Base-by-base conservation (phyloP, 2,329 filamentous ascomycete species). In the Phialemonium atrogriseum region DNA sequence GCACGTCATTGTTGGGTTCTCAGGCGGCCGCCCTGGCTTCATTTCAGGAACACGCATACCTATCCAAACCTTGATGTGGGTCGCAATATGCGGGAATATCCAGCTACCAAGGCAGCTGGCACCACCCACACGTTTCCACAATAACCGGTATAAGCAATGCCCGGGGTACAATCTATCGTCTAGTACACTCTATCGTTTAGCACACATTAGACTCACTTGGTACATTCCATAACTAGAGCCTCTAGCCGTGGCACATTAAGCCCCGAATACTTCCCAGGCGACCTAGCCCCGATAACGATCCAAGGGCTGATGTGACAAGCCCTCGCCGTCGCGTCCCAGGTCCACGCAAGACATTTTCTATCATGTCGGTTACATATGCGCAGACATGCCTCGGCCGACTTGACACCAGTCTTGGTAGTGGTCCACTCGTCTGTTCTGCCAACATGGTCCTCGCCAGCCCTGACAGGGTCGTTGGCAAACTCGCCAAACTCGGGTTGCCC, bases 381-480 rank as follows among this genome's bases (percentile, higher is more conserved):
- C 30, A 34, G 16, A 25, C 45, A 48, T 1, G 27, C 31, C 21
- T 39, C 39, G 3, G 44, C 39, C 22, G 35, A 40, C 9, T 29
- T 38, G 9, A 40, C 38, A 9, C 30, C 26, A 5, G 32, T 25
- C 2, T 47, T 27, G 12, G 40, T 40, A 13, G 54, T 57, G 34
- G 50, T 60, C 27, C 55, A 56, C 38, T 68, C 63, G 40, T 66
- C 66, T 14, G 55, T 52, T 29, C 58, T 57, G 1, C 69, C 70
- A 11, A 73, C 68, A 42, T 66, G 64, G 42, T 75, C 68, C 38
- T 56, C 55, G 23, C 58, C 55, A 15, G 46, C 31, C 33, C 56
- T 50, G 33, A 62, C 51, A 13, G 58, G 57, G 28, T 52, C 42
- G 31, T 53, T 13, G 10, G 25, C 47, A 34, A 66, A 58, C 7